Evolutionary conservation across 345 rosid species (phyloP), one percentile per base, ranked within the genome.

Genomic region (Passiflora organensis): DNA sequence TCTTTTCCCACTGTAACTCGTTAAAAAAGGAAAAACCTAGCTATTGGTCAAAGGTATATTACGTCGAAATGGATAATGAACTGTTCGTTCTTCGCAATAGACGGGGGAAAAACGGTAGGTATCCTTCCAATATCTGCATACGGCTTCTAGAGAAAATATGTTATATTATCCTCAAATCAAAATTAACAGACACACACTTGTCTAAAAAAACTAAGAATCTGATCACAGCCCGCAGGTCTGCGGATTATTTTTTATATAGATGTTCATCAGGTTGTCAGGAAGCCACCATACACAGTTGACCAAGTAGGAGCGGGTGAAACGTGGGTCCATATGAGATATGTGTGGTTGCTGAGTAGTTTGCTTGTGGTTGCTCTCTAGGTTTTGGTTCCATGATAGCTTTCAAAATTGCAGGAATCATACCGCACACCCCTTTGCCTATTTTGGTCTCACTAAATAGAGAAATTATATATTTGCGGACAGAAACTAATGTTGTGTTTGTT

Each of bases 121-220:
- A 6, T 17, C 36, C 10, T 45, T 32, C 52, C 75, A 63, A 32
- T 34, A 47, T 14, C 24, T 10, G 20, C 1, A 18, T 16, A 37
- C 14, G 42, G 28, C 45, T 72, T 72, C 74, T 53, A 43, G 77
- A 72, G 63, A 56, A 17, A 34, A n/a, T n/a, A n/a, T n/a, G 19
- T 44, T 28, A 19, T 11, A 60, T 2, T 24, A 24, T 18, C 32
- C 13, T 24, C 48, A 22, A 66, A 51, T 18, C 49, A 63, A 49
- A 28, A 1, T 0, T 4, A 16, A 5, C 9, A 51, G 10, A 32
- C 6, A 6, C 12, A 2, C 0, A 36, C 44, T 16, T 52, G 23
- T 53, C 53, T 48, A 44, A 19, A 51, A 39, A 2, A 37, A 15
- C 13, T 17, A 4, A 19, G 16, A 32, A 41, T 47, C 14, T 6